Evolutionary conservation across 495 filamentous ascomycete genomes (phyloP).

Genomic region (Diplogelasinospora grovesii): DNA sequence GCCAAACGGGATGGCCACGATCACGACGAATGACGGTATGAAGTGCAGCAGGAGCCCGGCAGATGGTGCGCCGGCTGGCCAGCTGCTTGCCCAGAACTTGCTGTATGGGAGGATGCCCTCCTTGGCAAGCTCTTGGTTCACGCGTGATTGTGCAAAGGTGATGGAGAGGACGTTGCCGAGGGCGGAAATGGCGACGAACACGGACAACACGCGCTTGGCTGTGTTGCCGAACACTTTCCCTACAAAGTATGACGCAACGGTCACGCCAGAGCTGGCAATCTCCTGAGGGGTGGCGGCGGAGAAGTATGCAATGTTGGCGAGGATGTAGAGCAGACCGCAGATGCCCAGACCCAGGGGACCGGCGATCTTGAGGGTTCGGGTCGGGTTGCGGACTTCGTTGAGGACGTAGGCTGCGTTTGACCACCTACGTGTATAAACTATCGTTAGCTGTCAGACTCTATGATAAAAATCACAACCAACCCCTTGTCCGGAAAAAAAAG

Average conservation of each 20-base stretch:
- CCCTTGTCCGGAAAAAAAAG: no score
- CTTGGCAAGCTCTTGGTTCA: conserved; percentile 63
- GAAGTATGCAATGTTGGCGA: conserved; percentile 60
- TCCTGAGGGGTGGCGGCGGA: conserved; percentile 39
- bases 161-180: conserved; percentile 52
- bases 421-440: no score
- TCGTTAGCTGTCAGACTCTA: no score
- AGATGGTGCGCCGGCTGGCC: conserved; percentile 32
- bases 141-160: conserved; percentile 48
- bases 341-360: conserved; percentile 52
- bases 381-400: conserved; percentile 54
- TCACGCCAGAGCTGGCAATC: conserved; percentile 44
- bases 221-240: conserved; percentile 37
- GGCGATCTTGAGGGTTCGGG: conserved; percentile 54
- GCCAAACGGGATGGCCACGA: conserved; percentile 43
- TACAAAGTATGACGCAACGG: conserved; percentile 44
- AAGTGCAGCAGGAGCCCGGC: conserved; percentile 46
- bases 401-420: conserved; percentile 48
- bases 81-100: conserved; percentile 37
- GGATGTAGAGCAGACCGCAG: conserved; percentile 54
- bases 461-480: no score
- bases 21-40: conserved; percentile 42
- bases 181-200: conserved; percentile 56
- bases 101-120: conserved; percentile 61
- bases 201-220: conserved; percentile 41